Conservation (phyloP, 1,284 basidiomycete species). For the Cutaneotrichosporon cyanovorans region DNA sequence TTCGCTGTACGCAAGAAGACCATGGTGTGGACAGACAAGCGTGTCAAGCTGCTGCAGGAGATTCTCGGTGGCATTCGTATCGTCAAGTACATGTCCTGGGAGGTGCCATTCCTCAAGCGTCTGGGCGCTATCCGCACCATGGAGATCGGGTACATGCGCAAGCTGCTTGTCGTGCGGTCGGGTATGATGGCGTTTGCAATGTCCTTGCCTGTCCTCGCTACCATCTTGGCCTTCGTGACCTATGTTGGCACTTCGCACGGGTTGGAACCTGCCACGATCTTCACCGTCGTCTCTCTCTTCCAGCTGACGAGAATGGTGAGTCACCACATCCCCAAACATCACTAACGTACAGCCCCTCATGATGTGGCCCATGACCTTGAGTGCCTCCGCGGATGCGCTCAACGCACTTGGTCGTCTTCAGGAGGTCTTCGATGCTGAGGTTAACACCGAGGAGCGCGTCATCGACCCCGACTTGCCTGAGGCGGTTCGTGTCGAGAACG, state of each 20-base stretch:
- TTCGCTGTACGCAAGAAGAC: conserved; percentile 65
- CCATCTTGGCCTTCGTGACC: conserved; percentile 76
- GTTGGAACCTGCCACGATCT: conserved; percentile 57
- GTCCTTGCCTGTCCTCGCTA: conserved; percentile 65
- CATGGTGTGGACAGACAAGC: conserved; percentile 73
- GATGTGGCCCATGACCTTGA: conserved; percentile 61
- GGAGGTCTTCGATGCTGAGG: conserved; percentile 69
- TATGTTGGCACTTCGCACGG: conserved; percentile 64
- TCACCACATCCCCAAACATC: too few species aligned
- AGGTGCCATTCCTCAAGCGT: conserved; percentile 57
- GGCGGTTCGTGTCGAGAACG: conserved; percentile 60
- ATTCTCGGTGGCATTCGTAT: conserved; percentile 77
- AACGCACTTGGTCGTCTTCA: conserved; percentile 65
- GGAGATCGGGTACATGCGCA: conserved; percentile 73
- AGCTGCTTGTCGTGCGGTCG: conserved; percentile 54
- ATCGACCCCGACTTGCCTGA: conserved; percentile 49
- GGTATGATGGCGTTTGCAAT: conserved; percentile 49
- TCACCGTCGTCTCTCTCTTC: conserved; percentile 76
- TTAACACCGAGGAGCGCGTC: conserved; percentile 53
- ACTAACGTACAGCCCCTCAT: conserved; percentile 27
- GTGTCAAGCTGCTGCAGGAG: conserved; percentile 51
- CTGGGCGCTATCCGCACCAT: conserved; percentile 62
- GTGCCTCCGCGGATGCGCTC: conserved; percentile 66
- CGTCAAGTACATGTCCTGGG: conserved; percentile 64
- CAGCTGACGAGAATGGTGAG: conserved; percentile 45